phyloP scores from a whole-genome alignment of 345 rosid species.

The Populus euphratica region DNA sequence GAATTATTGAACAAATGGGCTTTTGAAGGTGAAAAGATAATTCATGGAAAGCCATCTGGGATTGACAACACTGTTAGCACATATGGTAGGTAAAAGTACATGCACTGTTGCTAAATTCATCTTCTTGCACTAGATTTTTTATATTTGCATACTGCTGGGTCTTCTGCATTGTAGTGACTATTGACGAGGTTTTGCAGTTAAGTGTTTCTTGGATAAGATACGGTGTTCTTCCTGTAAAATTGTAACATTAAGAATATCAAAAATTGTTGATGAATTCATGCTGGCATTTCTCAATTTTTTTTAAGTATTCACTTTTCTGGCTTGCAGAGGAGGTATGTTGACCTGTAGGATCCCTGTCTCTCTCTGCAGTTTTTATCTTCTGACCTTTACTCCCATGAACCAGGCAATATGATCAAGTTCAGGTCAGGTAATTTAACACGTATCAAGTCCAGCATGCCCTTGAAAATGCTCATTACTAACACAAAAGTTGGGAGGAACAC shows the following conservation, averaged over 20 bases:
- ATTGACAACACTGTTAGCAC: constrained; percentile 97
- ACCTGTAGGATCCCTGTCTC: not conserved
- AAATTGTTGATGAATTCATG: not conserved
- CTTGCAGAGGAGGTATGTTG: not conserved
- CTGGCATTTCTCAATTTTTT: not conserved
- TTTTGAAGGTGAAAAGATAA: constrained; percentile 86
- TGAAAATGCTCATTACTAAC: constrained; percentile 86
- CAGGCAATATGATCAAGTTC: constrained; percentile 93
- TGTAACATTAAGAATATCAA: not conserved
- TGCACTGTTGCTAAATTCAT: not conserved
- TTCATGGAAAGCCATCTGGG: constrained; percentile 96
- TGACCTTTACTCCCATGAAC: not conserved
- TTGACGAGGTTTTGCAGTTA: not conserved
- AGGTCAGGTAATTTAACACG: constrained; percentile 62
- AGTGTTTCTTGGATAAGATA: not conserved
- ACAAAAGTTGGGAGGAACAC: constrained; percentile 88
- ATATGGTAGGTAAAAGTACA: constrained; percentile 51
- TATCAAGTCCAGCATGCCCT: constrained; percentile 53
- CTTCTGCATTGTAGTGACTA: not conserved
- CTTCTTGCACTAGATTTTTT: not conserved
- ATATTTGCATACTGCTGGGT: not conserved
- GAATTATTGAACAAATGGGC: constrained; percentile 92
- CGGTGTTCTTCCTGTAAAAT: not conserved
- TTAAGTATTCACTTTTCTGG: not conserved
- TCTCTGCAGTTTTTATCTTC: not conserved